A percentile compares a stretch with the other conserved stretches of the same genome.
Evolutionary conservation across 208 protist genomes (phyloP).

Genomic region (Wallacemonas rigidus): DNA sequence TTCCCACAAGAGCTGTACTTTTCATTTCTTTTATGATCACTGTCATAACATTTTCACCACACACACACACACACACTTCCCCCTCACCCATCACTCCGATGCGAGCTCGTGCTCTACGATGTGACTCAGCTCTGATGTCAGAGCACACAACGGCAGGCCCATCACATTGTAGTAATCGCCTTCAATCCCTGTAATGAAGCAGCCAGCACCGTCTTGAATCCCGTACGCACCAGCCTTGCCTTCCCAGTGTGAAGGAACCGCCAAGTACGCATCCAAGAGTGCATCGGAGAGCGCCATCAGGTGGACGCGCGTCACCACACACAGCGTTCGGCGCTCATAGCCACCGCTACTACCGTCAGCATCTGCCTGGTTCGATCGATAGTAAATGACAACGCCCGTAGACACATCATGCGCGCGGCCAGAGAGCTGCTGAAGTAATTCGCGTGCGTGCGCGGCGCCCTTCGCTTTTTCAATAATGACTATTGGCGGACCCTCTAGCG

Average conservation of each 20-base stretch:
- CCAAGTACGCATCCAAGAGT: slow-evolving; percentile 35
- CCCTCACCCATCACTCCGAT: background rate
- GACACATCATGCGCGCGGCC: slow-evolving; percentile 35
- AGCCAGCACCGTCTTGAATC: slow-evolving; percentile 40
- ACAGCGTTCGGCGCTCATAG: slow-evolving; percentile 20
- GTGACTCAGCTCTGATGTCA: slow-evolving; percentile 26
- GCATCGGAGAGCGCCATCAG: slow-evolving; percentile 30
- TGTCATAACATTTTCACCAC: background rate
- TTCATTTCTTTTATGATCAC: too few species aligned
- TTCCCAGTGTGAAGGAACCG: slow-evolving; percentile 22
- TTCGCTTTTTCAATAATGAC: slow-evolving; percentile 39
- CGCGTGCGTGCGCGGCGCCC: slow-evolving; percentile 28
- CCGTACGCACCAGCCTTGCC: slow-evolving; percentile 53
- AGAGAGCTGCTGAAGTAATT: slow-evolving; percentile 30
- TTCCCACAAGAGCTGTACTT: too few species aligned
- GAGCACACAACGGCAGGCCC: slow-evolving; percentile 33
- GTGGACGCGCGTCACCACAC: slow-evolving; percentile 28
- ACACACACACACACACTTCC: slow-evolving; percentile 1
- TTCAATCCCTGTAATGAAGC: slow-evolving; percentile 37
- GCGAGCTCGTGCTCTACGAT: slow-evolving; percentile 20
- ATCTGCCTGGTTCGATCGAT: background rate
- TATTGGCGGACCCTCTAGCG: slow-evolving; percentile 16
- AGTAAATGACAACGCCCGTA: slow-evolving; percentile 33
- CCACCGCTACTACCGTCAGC: background rate
- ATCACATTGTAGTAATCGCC: slow-evolving; percentile 57